phyloP scores from a whole-genome alignment of 2,329 filamentous ascomycete genomes.

The Ophidiomyces ophidiicola region DNA sequence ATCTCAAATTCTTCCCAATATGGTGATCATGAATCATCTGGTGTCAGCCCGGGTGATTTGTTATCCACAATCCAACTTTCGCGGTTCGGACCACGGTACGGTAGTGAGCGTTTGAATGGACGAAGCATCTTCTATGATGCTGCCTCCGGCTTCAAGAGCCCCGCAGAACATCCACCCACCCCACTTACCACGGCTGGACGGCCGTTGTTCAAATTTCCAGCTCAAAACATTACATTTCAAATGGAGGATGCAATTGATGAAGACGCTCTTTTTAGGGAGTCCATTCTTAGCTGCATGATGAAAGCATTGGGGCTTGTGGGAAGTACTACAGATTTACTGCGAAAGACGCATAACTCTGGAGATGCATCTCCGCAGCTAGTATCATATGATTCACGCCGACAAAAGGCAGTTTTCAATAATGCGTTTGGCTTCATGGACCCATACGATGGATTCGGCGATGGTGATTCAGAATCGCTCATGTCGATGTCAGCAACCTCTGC shows the following conservation, averaged over 20 bases:
- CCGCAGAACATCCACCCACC: conserved; percentile 3
- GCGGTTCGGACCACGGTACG: conserved; percentile 44
- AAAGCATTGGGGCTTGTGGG: conserved; percentile 72
- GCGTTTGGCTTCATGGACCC: conserved; percentile 86
- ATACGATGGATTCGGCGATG: conserved; percentile 60
- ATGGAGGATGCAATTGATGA: conserved; percentile 76
- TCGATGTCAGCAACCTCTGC: conserved; percentile 53
- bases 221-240: conserved; percentile 39
- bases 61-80: conserved; percentile 64
- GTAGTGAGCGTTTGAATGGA: conserved; percentile 13
- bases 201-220: conserved; percentile 16
- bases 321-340: conserved; percentile 51
- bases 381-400: conserved; percentile 68
- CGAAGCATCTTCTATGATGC: conserved; percentile 11
- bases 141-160: conserved; percentile 10
- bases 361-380: conserved; percentile 76
- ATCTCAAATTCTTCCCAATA: conserved; percentile 17
- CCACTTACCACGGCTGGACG: neutral
- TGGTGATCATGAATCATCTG: conserved; percentile 28
- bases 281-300: conserved; percentile 89
- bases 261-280: conserved; percentile 75
- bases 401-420: conserved; percentile 71
- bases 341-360: conserved; percentile 55
- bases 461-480: conserved; percentile 74
- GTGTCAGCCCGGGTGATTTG: conserved; percentile 62